Conservation (phyloP, 2,329 filamentous ascomycete species). For the Trichoderma sp. region DNA sequence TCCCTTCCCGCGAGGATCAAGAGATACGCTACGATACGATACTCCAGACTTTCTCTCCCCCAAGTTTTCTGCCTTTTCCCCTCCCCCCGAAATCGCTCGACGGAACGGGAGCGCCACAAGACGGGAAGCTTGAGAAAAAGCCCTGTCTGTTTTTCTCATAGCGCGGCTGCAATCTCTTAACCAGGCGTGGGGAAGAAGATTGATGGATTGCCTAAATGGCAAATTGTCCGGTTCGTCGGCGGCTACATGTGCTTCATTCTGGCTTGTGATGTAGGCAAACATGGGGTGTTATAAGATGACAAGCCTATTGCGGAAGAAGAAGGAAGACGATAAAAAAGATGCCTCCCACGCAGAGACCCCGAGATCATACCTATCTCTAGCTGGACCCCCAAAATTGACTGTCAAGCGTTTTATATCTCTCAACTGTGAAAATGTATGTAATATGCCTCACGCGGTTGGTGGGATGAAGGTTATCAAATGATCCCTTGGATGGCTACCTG, state of each 20-base stretch:
- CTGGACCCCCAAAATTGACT: neutral
- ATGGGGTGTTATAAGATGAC: neutral
- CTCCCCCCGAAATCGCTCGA: constrained; percentile 24
- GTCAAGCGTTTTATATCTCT: constrained; percentile 6
- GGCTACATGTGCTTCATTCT: neutral
- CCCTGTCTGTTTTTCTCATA: neutral
- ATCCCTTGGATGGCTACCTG: neutral
- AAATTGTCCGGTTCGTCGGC: constrained; percentile 25
- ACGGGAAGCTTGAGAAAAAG: constrained; percentile 6
- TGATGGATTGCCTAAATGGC: constrained; percentile 15
- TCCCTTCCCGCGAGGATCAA: constrained; percentile 3
- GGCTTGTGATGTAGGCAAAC: neutral
- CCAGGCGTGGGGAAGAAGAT: constrained; percentile 12
- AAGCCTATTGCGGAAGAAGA: neutral
- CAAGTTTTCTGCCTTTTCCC: neutral
- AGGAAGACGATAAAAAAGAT: neutral
- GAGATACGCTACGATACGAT: neutral
- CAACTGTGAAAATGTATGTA: neutral
- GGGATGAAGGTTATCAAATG: neutral
- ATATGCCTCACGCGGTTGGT: constrained; percentile 3
- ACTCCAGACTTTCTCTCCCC: constrained; percentile 8
- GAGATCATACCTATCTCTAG: neutral
- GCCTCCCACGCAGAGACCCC: constrained; percentile 21
- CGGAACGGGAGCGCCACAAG: constrained; percentile 12
- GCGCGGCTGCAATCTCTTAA: constrained; percentile 24